These are phyloP conservation scores for Eucalyptus sp. DNA, from an alignment of 345 rosid species.

Conservation along the genomic window DNA sequence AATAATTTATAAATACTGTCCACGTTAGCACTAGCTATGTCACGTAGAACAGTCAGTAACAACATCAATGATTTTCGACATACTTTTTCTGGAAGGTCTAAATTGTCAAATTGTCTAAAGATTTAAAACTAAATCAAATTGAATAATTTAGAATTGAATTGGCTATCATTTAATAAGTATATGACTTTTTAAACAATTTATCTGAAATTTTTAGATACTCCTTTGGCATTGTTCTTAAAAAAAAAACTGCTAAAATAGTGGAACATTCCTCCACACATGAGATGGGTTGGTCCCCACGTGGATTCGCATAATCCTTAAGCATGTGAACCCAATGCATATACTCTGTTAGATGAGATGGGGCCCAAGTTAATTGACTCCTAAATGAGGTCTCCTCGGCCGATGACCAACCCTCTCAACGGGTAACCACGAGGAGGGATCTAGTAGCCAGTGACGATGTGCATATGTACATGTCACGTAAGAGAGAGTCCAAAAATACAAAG, in stretches of 20 bases:
- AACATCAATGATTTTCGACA: neutral
- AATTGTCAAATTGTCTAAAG: neutral
- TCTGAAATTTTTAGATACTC: neutral
- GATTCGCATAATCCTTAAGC: neutral
- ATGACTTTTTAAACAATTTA: no score
- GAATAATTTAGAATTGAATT: no score
- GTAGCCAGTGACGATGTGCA: neutral
- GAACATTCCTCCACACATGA: neutral
- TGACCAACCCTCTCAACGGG: neutral
- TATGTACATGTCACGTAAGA: neutral
- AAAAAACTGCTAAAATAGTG: neutral
- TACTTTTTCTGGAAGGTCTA: neutral
- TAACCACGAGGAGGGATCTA: neutral
- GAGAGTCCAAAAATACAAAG: neutral
- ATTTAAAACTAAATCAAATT: neutral
- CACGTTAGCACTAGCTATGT: fast-evolving
- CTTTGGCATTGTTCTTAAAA: neutral
- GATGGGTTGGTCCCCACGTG: neutral
- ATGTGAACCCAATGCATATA: neutral
- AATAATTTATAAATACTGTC: fast-evolving
- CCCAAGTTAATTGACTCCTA: neutral
- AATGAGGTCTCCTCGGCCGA: neutral
- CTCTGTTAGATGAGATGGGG: neutral
- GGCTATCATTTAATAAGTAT: fast-evolving
- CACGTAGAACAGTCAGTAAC: fast-evolving